Conservation (phyloP, 805 yeast genomes). For the Alloascoidea hylecoeti region DNA sequence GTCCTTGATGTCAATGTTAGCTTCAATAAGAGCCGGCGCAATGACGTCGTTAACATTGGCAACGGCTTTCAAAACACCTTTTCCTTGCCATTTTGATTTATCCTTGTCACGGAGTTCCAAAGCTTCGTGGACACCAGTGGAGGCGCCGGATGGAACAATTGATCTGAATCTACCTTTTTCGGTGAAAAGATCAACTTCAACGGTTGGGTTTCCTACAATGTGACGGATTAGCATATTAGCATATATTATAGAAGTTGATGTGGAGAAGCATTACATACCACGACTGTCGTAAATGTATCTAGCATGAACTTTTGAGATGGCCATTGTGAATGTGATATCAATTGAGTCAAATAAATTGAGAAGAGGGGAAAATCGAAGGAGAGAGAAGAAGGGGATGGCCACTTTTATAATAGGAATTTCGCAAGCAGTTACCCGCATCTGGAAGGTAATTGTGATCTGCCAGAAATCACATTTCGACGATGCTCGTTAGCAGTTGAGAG, state of each 20-base stretch:
- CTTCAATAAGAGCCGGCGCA: slow-evolving; percentile 86
- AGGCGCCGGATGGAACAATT: slow-evolving; percentile 98
- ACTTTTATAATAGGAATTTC: no score
- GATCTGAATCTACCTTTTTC: slow-evolving; percentile 90
- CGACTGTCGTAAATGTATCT: slow-evolving; percentile 99
- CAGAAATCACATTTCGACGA: no score
- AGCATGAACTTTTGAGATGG: slow-evolving; percentile 77
- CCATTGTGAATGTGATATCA: no score
- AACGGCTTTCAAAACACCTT: slow-evolving; percentile 97
- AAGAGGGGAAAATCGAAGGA: no score
- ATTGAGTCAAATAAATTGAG: no score
- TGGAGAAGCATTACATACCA: slow-evolving; percentile 38
- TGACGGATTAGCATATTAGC: no score
- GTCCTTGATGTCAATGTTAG: slow-evolving; percentile 70
- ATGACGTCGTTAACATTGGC: slow-evolving; percentile 88
- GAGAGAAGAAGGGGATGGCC: no score
- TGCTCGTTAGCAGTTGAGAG: no score
- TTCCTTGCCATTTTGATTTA: slow-evolving; percentile 95
- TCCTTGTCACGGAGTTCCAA: slow-evolving; percentile 97
- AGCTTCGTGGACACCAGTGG: slow-evolving; percentile 98
- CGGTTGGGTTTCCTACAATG: slow-evolving; percentile 75
- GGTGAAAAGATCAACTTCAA: slow-evolving; percentile 93
- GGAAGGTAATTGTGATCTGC: no score
- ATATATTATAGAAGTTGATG: no score
- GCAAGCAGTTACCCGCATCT: no score